phyloP scores from a whole-genome alignment of 2,329 filamentous ascomycete genomes.

The Claviceps capensis region DNA sequence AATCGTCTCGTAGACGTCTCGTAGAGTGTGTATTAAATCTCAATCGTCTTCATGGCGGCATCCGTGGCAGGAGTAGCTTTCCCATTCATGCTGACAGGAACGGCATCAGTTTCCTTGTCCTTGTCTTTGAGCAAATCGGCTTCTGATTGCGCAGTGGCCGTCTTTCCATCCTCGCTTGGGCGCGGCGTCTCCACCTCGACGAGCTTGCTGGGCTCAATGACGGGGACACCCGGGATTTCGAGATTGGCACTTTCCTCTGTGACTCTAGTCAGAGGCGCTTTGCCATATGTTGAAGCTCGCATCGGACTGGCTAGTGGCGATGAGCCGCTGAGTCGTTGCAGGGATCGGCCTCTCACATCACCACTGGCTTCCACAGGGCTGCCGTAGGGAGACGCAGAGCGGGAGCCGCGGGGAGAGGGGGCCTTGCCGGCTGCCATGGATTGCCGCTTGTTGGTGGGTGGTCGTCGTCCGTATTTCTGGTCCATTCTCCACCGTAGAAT shows the following conservation, averaged over 20 bases:
- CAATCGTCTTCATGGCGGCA: conserved; percentile 47
- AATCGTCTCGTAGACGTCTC: background rate
- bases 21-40: conserved; percentile 29
- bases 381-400: conserved; percentile 47
- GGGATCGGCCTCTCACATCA: conserved; percentile 54
- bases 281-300: conserved; percentile 50
- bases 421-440: conserved; percentile 32
- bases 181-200: conserved; percentile 43
- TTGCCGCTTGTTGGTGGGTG: conserved; percentile 32
- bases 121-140: conserved; percentile 20
- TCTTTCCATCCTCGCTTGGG: conserved; percentile 29
- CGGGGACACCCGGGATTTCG: conserved; percentile 20
- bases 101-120: conserved; percentile 23
- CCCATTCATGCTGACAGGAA: conserved; percentile 25
- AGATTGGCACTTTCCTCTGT: conserved; percentile 48
- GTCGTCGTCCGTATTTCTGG: conserved; percentile 73
- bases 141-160: conserved; percentile 18
- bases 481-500: conserved; percentile 92
- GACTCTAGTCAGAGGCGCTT: conserved; percentile 60
- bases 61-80: conserved; percentile 31
- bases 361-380: conserved; percentile 46
- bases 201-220: conserved; percentile 33
- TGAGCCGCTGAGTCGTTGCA: conserved; percentile 53
- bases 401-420: conserved; percentile 33
- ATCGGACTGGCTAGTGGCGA: conserved; percentile 52